A percentile compares a stretch with the other conserved stretches of the same genome.
These are phyloP conservation scores for Chalciporus pseudorubinellus DNA, from an alignment of 768 basidiomycete species.

Conservation along the genomic window DNA sequence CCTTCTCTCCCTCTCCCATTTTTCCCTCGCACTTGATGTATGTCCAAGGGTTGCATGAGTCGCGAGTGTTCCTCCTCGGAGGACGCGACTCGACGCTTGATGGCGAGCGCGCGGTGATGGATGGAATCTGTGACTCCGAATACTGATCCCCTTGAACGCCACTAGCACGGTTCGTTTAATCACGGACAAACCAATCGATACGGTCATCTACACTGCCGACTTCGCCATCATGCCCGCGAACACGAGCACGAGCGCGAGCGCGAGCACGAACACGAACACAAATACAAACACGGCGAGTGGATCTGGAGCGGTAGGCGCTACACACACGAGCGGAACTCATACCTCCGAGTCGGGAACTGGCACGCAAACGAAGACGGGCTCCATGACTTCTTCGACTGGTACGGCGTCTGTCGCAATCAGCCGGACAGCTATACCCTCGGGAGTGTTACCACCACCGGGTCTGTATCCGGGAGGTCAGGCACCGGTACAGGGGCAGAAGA, in stretches of 20 bases:
- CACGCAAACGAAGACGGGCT: constrained; percentile 4
- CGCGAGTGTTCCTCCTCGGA: neutral
- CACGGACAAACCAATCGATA: constrained; percentile 20
- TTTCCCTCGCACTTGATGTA: neutral
- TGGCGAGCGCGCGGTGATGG: too few relatives aligned
- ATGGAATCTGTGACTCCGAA: neutral
- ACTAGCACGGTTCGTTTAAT: constrained; percentile 36
- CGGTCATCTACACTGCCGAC: constrained; percentile 48
- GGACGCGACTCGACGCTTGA: neutral
- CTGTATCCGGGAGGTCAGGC: neutral
- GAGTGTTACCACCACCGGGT: constrained; percentile 11
- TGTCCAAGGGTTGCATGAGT: neutral
- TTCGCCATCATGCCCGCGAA: constrained; percentile 41
- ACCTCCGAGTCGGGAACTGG: neutral
- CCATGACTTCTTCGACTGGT: constrained; percentile 5
- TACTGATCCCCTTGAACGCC: neutral
- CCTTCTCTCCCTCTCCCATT: neutral
- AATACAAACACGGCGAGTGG: neutral
- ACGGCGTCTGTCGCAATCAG: neutral
- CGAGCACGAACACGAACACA: neutral
- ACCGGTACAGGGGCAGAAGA: constrained; percentile 3
- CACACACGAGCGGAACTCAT: constrained; percentile 3
- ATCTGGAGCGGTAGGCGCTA: constrained; percentile 3
- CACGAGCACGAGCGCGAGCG: constrained; percentile 2
- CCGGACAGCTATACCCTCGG: constrained; percentile 3